phyloP scores from a whole-genome alignment of 2,329 filamentous ascomycete genomes.

The Fusarium azukiicola region DNA sequence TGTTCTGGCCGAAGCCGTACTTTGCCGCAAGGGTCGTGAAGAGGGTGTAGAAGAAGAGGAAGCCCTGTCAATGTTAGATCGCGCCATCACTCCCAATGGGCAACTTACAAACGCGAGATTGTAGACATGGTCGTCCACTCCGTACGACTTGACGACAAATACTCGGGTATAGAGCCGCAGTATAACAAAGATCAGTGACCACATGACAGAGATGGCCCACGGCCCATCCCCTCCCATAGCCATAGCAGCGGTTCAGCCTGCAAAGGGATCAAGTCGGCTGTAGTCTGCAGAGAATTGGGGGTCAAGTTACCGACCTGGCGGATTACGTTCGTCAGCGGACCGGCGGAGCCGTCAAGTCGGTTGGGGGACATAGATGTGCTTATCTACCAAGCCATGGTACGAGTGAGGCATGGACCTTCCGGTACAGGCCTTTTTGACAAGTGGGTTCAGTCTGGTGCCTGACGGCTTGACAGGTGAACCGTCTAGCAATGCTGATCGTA shows the following conservation, averaged over 20 bases:
- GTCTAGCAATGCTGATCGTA: not conserved
- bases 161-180: conserved; percentile 63
- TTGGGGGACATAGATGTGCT: conserved; percentile 7
- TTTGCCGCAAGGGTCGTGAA: conserved; percentile 56
- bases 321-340: conserved; percentile 3
- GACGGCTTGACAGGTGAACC: not conserved
- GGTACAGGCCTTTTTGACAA: conserved; percentile 4
- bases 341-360: conserved; percentile 14
- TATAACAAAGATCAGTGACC: conserved; percentile 57
- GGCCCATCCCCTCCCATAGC: conserved; percentile 44
- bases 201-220: conserved; percentile 53
- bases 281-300: not conserved
- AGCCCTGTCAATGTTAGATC: conserved; percentile 22
- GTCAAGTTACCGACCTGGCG: not conserved
- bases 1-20: conserved; percentile 61
- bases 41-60: conserved; percentile 59
- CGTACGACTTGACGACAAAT: conserved; percentile 54
- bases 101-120: conserved; percentile 44
- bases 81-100: not conserved
- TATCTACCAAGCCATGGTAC: conserved; percentile 17
- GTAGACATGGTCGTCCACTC: conserved; percentile 62
- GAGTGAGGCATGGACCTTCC: not conserved
- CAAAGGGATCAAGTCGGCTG: not conserved
- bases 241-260: conserved; percentile 31
- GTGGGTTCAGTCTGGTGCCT: conserved; percentile 1